phyloP scores from a whole-genome alignment of 495 filamentous ascomycete genomes.

The Opeltia flavorubescens region DNA sequence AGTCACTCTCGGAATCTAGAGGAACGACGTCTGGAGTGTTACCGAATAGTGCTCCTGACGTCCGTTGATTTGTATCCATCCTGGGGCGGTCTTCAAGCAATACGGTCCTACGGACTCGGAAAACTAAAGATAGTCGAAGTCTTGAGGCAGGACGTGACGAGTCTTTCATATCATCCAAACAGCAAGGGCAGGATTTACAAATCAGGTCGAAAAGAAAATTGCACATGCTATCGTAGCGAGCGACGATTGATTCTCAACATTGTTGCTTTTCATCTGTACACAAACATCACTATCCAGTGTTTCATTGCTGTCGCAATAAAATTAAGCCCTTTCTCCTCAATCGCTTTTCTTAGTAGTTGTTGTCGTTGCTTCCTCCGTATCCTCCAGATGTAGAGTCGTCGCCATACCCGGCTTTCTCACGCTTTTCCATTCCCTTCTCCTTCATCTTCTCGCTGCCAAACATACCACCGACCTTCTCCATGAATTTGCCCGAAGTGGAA shows the following conservation, averaged over 20 bases:
- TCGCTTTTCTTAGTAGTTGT: background rate
- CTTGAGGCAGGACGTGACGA: too few relatives aligned
- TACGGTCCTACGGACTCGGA: background rate
- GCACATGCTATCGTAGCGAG: too few relatives aligned
- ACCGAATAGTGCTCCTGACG: slow-evolving; percentile 13
- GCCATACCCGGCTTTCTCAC: slow-evolving; percentile 16
- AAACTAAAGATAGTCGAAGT: background rate
- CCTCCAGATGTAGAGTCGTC: slow-evolving; percentile 3
- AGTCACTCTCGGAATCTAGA: background rate
- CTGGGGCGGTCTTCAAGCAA: too few relatives aligned
- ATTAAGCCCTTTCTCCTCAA: too few relatives aligned
- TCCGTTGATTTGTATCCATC: slow-evolving; percentile 16
- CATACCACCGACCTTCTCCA: slow-evolving; percentile 30
- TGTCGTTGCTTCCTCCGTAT: background rate
- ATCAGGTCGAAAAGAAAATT: too few relatives aligned
- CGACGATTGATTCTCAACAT: too few relatives aligned
- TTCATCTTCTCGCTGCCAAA: slow-evolving; percentile 21
- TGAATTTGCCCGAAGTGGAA: slow-evolving; percentile 27
- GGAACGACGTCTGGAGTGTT: background rate
- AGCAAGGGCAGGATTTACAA: too few relatives aligned
- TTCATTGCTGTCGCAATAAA: background rate
- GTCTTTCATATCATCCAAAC: too few relatives aligned
- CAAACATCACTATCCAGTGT: background rate
- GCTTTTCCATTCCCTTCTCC: slow-evolving; percentile 24
- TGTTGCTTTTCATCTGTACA: too few relatives aligned